These are phyloP conservation scores for Thalia dealbata DNA, from an alignment of 176 grass and related monocot genomes.

Conservation along the genomic window DNA sequence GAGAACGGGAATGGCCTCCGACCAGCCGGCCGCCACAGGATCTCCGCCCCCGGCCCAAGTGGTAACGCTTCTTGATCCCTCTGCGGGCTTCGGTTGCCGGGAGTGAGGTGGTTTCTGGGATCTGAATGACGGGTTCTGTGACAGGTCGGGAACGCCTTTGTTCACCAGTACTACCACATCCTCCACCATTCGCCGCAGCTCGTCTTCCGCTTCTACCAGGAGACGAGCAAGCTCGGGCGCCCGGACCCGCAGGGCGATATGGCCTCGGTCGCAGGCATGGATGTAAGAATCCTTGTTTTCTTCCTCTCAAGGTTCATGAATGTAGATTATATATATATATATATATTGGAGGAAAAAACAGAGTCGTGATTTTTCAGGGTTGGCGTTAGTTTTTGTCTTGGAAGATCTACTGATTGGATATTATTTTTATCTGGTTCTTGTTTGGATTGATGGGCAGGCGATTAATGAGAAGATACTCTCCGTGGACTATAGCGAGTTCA, in stretches of 20 bases:
- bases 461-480: conserved; percentile 93
- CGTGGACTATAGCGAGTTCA: conserved; percentile 43
- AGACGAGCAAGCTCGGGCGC: conserved; percentile 69
- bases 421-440: conserved; percentile 8
- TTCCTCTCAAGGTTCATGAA: background rate
- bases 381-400: background rate
- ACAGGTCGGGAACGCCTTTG: conserved; percentile 89
- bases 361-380: background rate
- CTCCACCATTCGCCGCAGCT: conserved; percentile 81
- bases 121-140: conserved; percentile 17
- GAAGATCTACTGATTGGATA: conserved; percentile 10
- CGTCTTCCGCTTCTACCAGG: conserved; percentile 90
- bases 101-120: background rate
- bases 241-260: conserved; percentile 41
- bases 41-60: conserved; percentile 46
- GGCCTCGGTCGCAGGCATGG: conserved; percentile 63
- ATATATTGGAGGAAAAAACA: background rate
- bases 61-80: conserved; percentile 27
- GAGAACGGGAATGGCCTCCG: conserved; percentile 35
- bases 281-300: conserved; percentile 31
- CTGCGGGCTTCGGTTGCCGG: background rate
- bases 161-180: conserved; percentile 89
- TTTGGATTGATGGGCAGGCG: conserved; percentile 30
- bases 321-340: background rate
- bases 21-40: conserved; percentile 27